These are phyloP conservation scores for Mycosarcoma maydis DNA, from an alignment of 1,284 basidiomycete genomes.

Conservation along the genomic window DNA sequence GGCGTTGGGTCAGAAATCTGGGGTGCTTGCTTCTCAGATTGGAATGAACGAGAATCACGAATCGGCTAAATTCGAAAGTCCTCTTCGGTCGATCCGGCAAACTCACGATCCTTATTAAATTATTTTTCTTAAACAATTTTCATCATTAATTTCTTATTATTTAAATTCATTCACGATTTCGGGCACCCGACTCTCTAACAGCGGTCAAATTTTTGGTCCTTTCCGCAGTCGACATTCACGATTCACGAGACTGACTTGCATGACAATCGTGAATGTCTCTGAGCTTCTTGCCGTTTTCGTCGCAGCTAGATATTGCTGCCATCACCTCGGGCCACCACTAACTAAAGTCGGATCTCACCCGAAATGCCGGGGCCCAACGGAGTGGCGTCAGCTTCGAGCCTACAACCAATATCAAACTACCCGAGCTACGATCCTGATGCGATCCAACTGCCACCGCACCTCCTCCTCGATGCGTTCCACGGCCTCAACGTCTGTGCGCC, in stretches of 20 bases:
- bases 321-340: no score
- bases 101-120: no score
- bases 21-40: not conserved
- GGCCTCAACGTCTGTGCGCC: slow-evolving; percentile 68
- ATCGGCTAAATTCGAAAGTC: slow-evolving; percentile 4
- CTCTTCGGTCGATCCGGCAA: slow-evolving; percentile 7
- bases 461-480: slow-evolving; percentile 48
- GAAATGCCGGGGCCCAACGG: slow-evolving; percentile 2
- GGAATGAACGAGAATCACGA: slow-evolving; percentile 21
- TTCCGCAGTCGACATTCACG: no score
- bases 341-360: not conserved
- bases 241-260: no score
- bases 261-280: no score
- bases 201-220: no score
- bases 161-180: no score
- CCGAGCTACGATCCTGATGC: slow-evolving; percentile 32
- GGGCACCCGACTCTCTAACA: not conserved
- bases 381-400: not conserved
- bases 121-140: no score
- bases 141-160: no score
- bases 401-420: slow-evolving; percentile 1
- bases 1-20: slow-evolving; percentile 1
- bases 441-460: slow-evolving; percentile 40
- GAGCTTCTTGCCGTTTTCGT: no score
- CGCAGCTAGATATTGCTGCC: no score